Base-by-base conservation (phyloP, 2,329 filamentous ascomycete genomes). In the Teratosphaeria viscida region DNA sequence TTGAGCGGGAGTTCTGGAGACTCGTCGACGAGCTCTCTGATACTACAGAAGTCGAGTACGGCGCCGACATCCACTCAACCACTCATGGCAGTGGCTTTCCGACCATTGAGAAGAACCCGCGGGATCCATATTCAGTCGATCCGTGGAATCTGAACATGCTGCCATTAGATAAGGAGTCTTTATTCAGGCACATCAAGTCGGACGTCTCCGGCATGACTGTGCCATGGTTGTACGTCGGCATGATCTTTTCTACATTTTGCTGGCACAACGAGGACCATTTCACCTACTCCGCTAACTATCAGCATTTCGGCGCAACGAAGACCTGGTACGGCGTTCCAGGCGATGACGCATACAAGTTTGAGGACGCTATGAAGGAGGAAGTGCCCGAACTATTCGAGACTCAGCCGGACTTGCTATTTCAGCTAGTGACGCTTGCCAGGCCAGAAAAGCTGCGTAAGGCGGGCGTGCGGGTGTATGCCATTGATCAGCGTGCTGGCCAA, bases 191-290 rank as follows among this genome's bases (percentile, higher is more conserved):
- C 68, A 97, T 99, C 79, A 97, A 97, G 73, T 90, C 92, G 0
- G 94, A 99, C 70, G 95, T 99, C 57, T 97, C 94, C 1, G 94
- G 94, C 43, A 99, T 99, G 94, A 99, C 94, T 0, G 92, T 99
- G 7, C 94, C 94, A 0, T 99, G 94, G 94, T 85, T 99, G 3
- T 99, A 99, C 71, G 94, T 99, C 3, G 94, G 94, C 62, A 99
- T 99, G 94, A 95, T 95, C 47, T 99, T 99, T 72, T 99, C 94
- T 0, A 97, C 94, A 0, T 99, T 99, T 71, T 99, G 94, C 74
- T 99, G 94, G 94, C 94, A 99, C 73, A 96, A 96, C 64, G 94
- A 99, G 70, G 94, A 99, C 69, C 94, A 99, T 71, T 96, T 96
- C 71, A 88, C 94, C 1, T 99, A 97, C 72, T 99, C 94, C 0